Evolutionary conservation across 73 alveolate species (phyloP).

Genomic region (Blepharisma stoltei): DNA sequence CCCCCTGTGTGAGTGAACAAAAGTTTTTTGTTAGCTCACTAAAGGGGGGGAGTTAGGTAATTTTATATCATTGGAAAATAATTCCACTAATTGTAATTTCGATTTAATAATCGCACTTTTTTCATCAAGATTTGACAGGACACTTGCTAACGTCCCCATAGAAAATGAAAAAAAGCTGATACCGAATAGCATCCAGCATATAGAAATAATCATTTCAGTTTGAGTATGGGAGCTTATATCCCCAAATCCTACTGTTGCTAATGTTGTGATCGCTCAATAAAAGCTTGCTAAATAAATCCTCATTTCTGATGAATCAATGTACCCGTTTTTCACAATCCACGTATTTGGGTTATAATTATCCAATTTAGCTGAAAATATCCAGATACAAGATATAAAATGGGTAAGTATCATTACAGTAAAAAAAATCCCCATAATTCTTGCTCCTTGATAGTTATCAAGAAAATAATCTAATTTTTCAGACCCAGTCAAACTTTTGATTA

Average conservation of each 20-base stretch:
- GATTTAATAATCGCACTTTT: conserved; percentile 12
- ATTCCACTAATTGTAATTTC: conserved; percentile 30
- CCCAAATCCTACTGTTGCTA: conserved; percentile 90
- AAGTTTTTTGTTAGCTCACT: no score
- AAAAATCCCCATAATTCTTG: conserved; percentile 41
- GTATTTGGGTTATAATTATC: conserved; percentile 59
- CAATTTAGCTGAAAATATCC: conserved; percentile 60
- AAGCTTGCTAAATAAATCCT: conserved; percentile 44
- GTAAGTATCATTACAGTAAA: conserved; percentile 41
- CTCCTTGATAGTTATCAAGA: conserved; percentile 57
- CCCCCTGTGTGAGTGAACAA: no score
- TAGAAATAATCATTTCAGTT: conserved; percentile 58
- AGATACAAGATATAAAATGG: conserved; percentile 62
- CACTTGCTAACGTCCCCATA: conserved; percentile 47
- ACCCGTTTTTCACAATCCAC: conserved; percentile 64
- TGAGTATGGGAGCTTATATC: conserved; percentile 69
- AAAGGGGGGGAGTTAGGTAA: no score
- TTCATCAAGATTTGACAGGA: no score
- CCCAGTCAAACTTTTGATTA: conserved; percentile 38
- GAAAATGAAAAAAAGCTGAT: conserved; percentile 73
- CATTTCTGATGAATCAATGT: conserved; percentile 29
- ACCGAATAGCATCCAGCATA: conserved; percentile 79
- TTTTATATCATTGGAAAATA: no score
- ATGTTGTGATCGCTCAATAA: conserved; percentile 78
- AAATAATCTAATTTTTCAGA: conserved; percentile 52